phyloP scores from a whole-genome alignment of 441 rosid species.

The Jatropha podagrica region DNA sequence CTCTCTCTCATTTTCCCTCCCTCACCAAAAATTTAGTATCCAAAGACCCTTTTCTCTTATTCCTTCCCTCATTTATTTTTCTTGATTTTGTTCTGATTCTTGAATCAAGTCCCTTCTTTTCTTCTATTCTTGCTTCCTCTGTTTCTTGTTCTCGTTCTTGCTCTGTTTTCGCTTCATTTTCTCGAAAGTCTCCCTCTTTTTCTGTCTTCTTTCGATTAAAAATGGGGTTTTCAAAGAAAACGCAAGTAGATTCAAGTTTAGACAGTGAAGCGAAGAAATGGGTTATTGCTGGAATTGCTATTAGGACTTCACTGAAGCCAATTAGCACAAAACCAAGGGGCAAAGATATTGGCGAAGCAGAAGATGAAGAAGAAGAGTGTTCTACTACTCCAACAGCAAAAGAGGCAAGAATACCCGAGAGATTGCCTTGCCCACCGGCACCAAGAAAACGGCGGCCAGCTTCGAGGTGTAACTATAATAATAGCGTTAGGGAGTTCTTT shows the following conservation, averaged over 20 bases:
- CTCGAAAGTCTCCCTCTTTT: not conserved
- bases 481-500: conserved; percentile 67
- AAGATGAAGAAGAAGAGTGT: conserved; percentile 38
- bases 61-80: conserved; percentile 20
- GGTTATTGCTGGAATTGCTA: conserved; percentile 64
- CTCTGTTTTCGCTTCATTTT: not conserved
- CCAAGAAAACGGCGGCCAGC: conserved; percentile 67
- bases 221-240: conserved; percentile 78
- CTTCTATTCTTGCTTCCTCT: conserved; percentile 4
- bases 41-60: conserved; percentile 42
- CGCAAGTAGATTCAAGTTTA: conserved; percentile 50
- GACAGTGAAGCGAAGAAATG: conserved; percentile 72
- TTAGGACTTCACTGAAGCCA: conserved; percentile 65
- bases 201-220: not conserved
- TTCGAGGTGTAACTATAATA: conserved; percentile 47
- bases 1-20: conserved; percentile 17
- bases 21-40: conserved; percentile 11
- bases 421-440: conserved; percentile 69
- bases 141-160: conserved; percentile 9
- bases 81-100: conserved; percentile 30
- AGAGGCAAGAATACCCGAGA: conserved; percentile 76
- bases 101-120: conserved; percentile 14
- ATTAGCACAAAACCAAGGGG: conserved; percentile 51
- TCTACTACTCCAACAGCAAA: conserved; percentile 76
- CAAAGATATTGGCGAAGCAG: conserved; percentile 33